Conservation (phyloP, 2,329 filamentous ascomycete genomes). For the Aspergillus sojae region DNA sequence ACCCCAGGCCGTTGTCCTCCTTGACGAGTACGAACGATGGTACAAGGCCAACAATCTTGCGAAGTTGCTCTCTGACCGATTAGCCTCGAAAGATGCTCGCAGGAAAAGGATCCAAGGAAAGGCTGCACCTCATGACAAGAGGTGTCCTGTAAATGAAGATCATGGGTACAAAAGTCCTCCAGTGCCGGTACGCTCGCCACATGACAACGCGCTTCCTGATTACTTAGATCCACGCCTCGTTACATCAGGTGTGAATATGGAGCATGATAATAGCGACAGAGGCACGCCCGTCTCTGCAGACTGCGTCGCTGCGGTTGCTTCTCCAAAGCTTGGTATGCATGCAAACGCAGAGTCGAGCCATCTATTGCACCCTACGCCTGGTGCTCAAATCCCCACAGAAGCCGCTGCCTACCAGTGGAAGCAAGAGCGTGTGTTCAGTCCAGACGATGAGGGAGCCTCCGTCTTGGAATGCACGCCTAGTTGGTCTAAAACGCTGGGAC, state of each 20-base stretch:
- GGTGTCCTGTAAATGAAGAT: conserved; percentile 11
- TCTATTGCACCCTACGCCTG: background rate
- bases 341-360: conserved; percentile 4
- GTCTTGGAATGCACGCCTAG: conserved; percentile 15
- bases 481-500: conserved; percentile 12
- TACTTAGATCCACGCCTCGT: conserved; percentile 35
- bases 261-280: conserved; percentile 5
- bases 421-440: conserved; percentile 17
- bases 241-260: conserved; percentile 14
- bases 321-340: conserved; percentile 5
- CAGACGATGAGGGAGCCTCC: conserved; percentile 19
- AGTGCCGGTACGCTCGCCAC: background rate
- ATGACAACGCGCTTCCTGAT: conserved; percentile 16
- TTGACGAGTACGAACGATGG: conserved; percentile 77
- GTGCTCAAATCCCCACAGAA: conserved; percentile 2
- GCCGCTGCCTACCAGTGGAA: conserved; percentile 16
- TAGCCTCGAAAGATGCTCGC: conserved; percentile 74
- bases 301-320: conserved; percentile 9
- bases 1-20: conserved; percentile 60
- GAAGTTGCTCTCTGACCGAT: conserved; percentile 73
- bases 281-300: conserved; percentile 6
- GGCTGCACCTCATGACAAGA: conserved; percentile 5
- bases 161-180: conserved; percentile 7
- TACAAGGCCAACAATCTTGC: conserved; percentile 72
- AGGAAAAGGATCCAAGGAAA: conserved; percentile 44